phyloP scores from a whole-genome alignment of 257 asterid genomes.

The Solanum arcanum region DNA sequence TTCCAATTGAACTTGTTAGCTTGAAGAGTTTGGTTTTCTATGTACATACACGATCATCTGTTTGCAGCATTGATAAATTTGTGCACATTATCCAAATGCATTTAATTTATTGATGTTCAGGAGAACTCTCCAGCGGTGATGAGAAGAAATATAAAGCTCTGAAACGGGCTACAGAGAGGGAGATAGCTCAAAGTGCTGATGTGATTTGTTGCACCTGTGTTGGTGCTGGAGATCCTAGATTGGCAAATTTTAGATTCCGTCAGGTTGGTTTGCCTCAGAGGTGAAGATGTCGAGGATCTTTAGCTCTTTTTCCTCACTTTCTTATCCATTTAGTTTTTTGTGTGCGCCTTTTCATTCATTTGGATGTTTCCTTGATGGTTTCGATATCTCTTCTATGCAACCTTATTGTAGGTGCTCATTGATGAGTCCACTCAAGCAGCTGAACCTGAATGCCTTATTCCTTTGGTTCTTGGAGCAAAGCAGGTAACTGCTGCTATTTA shows the following conservation, averaged over 20 bases:
- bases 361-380: neutral
- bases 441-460: slow-evolving; percentile 97
- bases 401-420: slow-evolving; percentile 64
- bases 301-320: neutral
- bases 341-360: neutral
- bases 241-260: slow-evolving; percentile 91
- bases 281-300: neutral
- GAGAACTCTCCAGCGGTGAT: slow-evolving; percentile 94
- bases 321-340: neutral
- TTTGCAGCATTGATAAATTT: neutral
- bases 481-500: slow-evolving; percentile 39
- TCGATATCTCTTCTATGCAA: neutral
- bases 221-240: slow-evolving; percentile 99
- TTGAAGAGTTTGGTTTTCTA: neutral
- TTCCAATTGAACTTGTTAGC: neutral
- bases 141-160: slow-evolving; percentile 90
- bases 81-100: neutral
- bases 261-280: slow-evolving; percentile 39
- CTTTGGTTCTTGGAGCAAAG: slow-evolving; percentile 93
- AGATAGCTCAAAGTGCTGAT: slow-evolving; percentile 98
- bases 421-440: slow-evolving; percentile 98
- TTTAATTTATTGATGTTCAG: slow-evolving; percentile 24
- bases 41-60: neutral
- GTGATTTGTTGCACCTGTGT: slow-evolving; percentile 98
- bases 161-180: slow-evolving; percentile 97